A percentile compares a stretch with the other conserved stretches of the same genome.
These are phyloP conservation scores for Jacaranda copaia DNA, from an alignment of 257 asterid genomes.

Conservation along the genomic window DNA sequence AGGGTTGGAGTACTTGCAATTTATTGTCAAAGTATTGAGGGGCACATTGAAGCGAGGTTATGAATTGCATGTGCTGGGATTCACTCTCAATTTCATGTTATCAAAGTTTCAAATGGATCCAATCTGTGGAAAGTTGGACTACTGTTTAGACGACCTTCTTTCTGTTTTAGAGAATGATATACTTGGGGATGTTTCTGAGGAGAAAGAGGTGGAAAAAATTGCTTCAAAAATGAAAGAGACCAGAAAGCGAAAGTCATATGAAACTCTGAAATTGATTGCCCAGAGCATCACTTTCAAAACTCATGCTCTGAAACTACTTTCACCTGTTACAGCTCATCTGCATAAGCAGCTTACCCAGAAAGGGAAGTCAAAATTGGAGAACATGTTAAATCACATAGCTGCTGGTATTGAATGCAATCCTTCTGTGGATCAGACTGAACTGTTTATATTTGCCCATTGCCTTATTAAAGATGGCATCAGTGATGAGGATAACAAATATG, in stretches of 20 bases:
- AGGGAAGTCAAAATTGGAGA: conserved; percentile 77
- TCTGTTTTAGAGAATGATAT: conserved; percentile 73
- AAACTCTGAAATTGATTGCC: conserved; percentile 85
- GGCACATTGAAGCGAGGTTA: conserved; percentile 82
- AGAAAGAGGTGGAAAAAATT: conserved; percentile 95
- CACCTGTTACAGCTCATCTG: conserved; percentile 68
- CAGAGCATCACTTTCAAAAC: conserved; percentile 81
- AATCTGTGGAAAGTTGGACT: conserved; percentile 72
- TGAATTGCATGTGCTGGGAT: conserved; percentile 91
- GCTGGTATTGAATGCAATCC: conserved; percentile 82
- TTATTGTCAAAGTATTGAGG: conserved; percentile 74
- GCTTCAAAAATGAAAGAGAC: conserved; percentile 98
- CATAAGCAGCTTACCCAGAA: conserved; percentile 75
- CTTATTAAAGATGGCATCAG: conserved; percentile 68
- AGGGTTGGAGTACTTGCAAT: conserved; percentile 87
- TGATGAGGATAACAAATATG: conserved; percentile 52
- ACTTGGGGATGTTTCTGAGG: conserved; percentile 91
- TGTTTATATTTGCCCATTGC: conserved; percentile 68
- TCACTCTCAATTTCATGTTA: conserved; percentile 77
- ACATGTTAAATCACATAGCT: conserved; percentile 76
- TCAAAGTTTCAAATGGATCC: conserved; percentile 69
- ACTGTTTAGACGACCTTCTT: conserved; percentile 84
- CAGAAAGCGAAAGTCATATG: conserved; percentile 85
- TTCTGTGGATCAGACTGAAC: conserved; percentile 73
- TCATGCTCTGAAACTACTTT: conserved; percentile 75